Evolutionary conservation across 2,329 filamentous ascomycete genomes (phyloP), one percentile per base, ranked within the genome.

Genomic region (Immersiporthe knoxdaviesiana): DNA sequence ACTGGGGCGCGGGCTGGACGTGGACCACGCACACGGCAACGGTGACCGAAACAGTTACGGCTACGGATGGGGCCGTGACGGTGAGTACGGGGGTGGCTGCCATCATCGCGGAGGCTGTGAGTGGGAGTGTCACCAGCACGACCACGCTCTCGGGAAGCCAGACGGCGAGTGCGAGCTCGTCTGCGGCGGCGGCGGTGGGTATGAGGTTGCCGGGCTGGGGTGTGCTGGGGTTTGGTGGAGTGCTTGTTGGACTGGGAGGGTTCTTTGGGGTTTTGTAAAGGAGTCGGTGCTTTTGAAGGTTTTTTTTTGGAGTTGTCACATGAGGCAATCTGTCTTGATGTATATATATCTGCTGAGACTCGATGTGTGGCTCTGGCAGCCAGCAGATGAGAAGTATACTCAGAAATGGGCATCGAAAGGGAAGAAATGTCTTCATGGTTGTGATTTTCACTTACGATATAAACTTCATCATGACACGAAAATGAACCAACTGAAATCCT

Each of bases 1-100:
- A 78, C 71, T 82, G 81, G 81, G 80, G 81, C 56, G 66, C 72
- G 14, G 81, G 80, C 63, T 83, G 81, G 81, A 76, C 73, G 54
- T 81, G 78, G 78, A 76, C 73, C 27, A 79, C 78, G 21, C 65
- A 52, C 3, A 76, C 75, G 1, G 71, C 78, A 14, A 81, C 80
- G 8, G 72, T 76, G 35, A 82, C 80, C 2, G 65, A 73, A 68
- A 78, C 72, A 37, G 75, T 81, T 58, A 81, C 79, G 3, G 73
- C 75, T 44, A 80, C 79, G 1, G 70, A 64, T 37, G 71, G 71
- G 14, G 72, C 63, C 16, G 66, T 75, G 27, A 64, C 73, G n/a
- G 76, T 78, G 10, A 72, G 71, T 8, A 74, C 77, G 10, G 76
- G 73, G 5, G 11, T 76, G 16, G 77, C 73, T 4, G 74, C 73